Conservation (phyloP, 139 green algal genomes). For the Zygnema circumcarinatum region DNA sequence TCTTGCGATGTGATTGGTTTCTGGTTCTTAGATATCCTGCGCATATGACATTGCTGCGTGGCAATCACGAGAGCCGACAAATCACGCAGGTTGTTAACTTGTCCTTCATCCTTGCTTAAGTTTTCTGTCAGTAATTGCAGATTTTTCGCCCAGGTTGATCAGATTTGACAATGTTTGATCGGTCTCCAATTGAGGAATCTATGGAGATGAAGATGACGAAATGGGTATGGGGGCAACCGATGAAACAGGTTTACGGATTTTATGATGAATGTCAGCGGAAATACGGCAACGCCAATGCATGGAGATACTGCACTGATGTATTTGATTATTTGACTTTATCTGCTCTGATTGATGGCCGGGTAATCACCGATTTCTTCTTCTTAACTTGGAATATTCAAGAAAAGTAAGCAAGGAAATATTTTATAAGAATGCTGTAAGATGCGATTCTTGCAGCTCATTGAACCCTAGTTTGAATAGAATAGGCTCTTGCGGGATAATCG, state of each 20-base stretch:
- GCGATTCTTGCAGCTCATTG: too few relatives aligned
- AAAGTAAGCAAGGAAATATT: not conserved
- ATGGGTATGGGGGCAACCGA: too few relatives aligned
- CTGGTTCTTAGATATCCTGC: constrained; percentile 77
- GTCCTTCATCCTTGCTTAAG: constrained; percentile 11
- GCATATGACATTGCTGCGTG: constrained; percentile 94
- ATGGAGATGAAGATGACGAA: too few relatives aligned
- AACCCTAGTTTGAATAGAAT: constrained; percentile 1
- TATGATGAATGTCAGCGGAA: constrained; percentile 99
- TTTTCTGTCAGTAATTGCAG: too few relatives aligned
- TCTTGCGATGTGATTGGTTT: not conserved
- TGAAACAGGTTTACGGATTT: constrained; percentile 97
- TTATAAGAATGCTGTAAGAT: too few relatives aligned
- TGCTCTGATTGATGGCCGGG: constrained; percentile 88
- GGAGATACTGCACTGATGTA: constrained; percentile 98
- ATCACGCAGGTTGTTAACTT: constrained; percentile 92
- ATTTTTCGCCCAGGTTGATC: too few relatives aligned
- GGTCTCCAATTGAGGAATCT: too few relatives aligned
- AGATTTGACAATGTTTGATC: too few relatives aligned
- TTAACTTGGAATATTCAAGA: not conserved
- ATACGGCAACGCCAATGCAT: constrained; percentile 98
- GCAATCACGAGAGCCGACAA: constrained; percentile 97
- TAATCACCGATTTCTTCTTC: constrained; percentile 8
- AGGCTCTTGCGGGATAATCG: too few relatives aligned
- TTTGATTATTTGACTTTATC: constrained; percentile 97